Evolutionary conservation across 2,329 filamentous ascomycete species (phyloP), one percentile per base, ranked within the genome.

Genomic region (Pestalotiopsis sp.): DNA sequence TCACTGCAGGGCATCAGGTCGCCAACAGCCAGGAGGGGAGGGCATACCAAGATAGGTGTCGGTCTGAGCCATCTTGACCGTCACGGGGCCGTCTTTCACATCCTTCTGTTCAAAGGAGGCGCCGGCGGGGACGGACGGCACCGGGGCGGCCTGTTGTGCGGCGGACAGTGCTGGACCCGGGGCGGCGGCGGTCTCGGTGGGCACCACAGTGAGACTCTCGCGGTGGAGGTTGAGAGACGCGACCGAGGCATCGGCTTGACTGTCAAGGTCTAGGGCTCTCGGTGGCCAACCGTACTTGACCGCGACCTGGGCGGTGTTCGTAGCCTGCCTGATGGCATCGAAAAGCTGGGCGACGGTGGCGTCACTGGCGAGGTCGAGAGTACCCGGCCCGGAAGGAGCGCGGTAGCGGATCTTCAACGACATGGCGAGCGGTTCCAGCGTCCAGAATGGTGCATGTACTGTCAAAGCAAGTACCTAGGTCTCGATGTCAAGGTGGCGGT

Each of bases 211-310:
- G 3, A 88, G 78, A 6, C 81, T 85, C 74, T 87, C 87, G 60
- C 82, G 84, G 69, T 83, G 83, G 57, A 86, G 82, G 57, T 81
- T 84, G 13, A 84, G 80, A 25, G 79, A 83, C 77, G 83, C 74
- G 88, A 86, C 71, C 75, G 82, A 71, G 81, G 86, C 39, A 78
- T 79, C 76, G 72, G 80, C 78, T 68, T 88, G 84, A 36, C 31
- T 2, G 38, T 87, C 85, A 11, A 91, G 82, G 45, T 89, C 85
- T 17, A 98, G 85, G 0, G 89, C 84, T 76, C 91, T 90, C 27
- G 93, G 91, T 0, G 95, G 95, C 75, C 92, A 97, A 45, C 94
- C 94, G 80, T 92, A 93, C 83, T 96, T 97, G 71, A 97, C 83
- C 58, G 92, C 88, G 76, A 95, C 94, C 14, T 85, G 83, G 6